Conservation (phyloP, 306 rosid species). For the Castanea sativa region DNA sequence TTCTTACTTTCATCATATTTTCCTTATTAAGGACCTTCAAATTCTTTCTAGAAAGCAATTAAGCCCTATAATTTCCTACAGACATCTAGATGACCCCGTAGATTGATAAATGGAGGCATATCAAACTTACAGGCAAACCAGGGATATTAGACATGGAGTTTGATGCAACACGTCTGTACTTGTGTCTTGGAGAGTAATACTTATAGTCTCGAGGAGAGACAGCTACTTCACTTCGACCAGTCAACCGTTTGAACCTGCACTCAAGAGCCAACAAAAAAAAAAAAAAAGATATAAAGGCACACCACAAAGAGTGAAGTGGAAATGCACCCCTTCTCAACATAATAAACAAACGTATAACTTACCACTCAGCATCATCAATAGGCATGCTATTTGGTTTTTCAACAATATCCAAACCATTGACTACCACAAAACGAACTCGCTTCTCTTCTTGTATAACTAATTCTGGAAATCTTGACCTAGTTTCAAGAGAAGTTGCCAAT, state of each 20-base stretch:
- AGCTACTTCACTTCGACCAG: conserved; percentile 86
- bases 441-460: conserved; percentile 93
- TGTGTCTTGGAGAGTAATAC: conserved; percentile 94
- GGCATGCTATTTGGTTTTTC: conserved; percentile 72
- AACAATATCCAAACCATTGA: conserved; percentile 82
- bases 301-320: background rate
- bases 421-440: conserved; percentile 94
- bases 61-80: conserved; percentile 10
- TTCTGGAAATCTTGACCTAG: conserved; percentile 90
- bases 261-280: conserved; percentile 23
- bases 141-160: conserved; percentile 59
- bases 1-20: background rate
- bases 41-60: conserved; percentile 1
- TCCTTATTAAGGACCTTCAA: background rate
- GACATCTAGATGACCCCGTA: conserved; percentile 18
- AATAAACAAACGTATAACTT: conserved; percentile 18
- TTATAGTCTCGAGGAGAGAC: conserved; percentile 71
- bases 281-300: conserved; percentile 2
- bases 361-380: conserved; percentile 83
- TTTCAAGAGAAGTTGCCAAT: conserved; percentile 88
- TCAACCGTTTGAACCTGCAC: conserved; percentile 84
- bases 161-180: conserved; percentile 69
- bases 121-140: conserved; percentile 64
- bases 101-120: conserved; percentile 23
- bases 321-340: background rate